These are phyloP conservation scores for Naganishia onofrii DNA, from an alignment of 768 basidiomycete species.

Conservation along the genomic window DNA sequence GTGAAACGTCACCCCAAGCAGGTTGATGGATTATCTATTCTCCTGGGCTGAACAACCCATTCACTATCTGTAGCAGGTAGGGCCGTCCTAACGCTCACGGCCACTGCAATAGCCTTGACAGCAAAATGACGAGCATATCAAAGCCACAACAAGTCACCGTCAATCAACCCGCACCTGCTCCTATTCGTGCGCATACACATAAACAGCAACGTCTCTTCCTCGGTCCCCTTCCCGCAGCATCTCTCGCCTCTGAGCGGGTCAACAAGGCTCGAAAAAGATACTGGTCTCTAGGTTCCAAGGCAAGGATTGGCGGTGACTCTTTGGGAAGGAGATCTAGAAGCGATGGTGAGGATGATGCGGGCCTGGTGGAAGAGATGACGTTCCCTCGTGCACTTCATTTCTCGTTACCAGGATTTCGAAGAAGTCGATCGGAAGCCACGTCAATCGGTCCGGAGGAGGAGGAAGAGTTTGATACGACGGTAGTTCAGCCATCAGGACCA, in stretches of 20 bases:
- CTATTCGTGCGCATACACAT: neutral
- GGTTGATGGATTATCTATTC: neutral
- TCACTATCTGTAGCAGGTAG: too few relatives aligned
- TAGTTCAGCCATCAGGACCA: neutral
- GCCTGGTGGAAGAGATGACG: neutral
- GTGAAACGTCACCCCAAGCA: neutral
- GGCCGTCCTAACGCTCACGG: too few relatives aligned
- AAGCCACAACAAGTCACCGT: neutral
- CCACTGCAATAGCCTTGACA: neutral
- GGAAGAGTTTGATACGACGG: neutral
- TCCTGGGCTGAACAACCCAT: neutral
- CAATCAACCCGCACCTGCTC: neutral
- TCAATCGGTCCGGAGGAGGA: too few relatives aligned
- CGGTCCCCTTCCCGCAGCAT: constrained; percentile 4
- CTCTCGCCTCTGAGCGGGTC: neutral
- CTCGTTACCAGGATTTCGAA: neutral
- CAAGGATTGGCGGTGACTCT: neutral
- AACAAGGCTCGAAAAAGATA: neutral
- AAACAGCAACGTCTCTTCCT: constrained; percentile 11
- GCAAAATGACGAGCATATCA: neutral
- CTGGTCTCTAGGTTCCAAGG: neutral
- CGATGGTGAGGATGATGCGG: neutral
- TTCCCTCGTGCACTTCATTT: neutral
- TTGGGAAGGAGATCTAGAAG: neutral
- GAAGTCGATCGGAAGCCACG: neutral